Evolutionary conservation across 2,329 filamentous ascomycete genomes (phyloP).

Genomic region (Pestalotiopsis sp.): DNA sequence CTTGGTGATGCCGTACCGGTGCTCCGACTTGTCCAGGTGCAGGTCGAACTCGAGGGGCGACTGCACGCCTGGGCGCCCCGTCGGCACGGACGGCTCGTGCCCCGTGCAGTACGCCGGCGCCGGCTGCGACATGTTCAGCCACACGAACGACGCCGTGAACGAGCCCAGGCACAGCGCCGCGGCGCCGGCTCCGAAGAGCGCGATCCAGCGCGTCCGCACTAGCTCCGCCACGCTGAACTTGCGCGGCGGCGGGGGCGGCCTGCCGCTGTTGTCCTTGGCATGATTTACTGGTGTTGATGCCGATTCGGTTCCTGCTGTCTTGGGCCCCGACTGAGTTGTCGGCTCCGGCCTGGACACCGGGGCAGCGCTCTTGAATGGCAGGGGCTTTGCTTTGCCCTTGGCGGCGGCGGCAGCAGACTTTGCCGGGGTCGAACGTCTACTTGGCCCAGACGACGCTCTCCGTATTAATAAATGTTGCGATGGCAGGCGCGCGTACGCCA

Average conservation of each 20-base stretch:
- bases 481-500: not conserved
- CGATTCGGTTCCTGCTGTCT: not conserved
- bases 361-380: not conserved
- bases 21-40: constrained; percentile 57
- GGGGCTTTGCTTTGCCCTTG: not conserved
- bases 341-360: not conserved
- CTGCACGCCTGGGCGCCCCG: constrained; percentile 49
- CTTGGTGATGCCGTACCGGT: constrained; percentile 53
- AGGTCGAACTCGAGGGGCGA: constrained; percentile 58
- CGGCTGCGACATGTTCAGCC: constrained; percentile 13
- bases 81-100: constrained; percentile 40
- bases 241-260: not conserved
- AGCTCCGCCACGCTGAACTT: constrained; percentile 22
- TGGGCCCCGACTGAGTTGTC: not conserved
- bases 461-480: not conserved
- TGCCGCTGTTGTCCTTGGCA: not conserved
- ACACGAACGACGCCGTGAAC: constrained; percentile 38
- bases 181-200: constrained; percentile 47
- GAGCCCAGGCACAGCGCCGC: constrained; percentile 46
- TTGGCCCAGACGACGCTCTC: not conserved
- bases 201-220: constrained; percentile 39
- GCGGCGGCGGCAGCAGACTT: not conserved
- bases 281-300: not conserved
- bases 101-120: constrained; percentile 23
- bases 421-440: not conserved